These are phyloP conservation scores for Eimeria brunetti DNA, from an alignment of 169 alveolate species.

Conservation along the genomic window DNA sequence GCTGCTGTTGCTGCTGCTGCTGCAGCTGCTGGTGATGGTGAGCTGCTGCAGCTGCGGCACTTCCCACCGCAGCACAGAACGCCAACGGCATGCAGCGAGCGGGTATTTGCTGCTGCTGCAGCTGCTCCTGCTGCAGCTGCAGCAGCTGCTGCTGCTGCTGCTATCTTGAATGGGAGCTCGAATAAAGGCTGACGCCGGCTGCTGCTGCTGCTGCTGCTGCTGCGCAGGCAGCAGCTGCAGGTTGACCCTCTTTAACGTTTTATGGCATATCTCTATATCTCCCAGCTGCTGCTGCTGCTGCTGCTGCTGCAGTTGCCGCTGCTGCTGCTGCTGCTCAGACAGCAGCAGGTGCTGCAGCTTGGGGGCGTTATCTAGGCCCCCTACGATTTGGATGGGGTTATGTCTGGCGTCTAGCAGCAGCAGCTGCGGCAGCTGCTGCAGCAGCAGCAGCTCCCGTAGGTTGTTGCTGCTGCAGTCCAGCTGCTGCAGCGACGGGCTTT, in stretches of 20 bases:
- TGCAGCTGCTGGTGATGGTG: background rate
- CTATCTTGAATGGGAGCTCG: background rate
- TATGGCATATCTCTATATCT: background rate
- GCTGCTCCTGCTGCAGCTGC: slow-evolving; percentile 24
- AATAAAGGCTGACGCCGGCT: too few species aligned
- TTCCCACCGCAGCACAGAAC: background rate
- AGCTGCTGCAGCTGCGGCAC: background rate
- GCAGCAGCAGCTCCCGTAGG: slow-evolving; percentile 31
- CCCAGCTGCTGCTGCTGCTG: background rate
- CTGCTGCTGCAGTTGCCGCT: background rate
- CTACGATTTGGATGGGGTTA: slow-evolving; percentile 2
- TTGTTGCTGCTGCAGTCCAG: background rate
- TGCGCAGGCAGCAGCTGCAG: background rate
- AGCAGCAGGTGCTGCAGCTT: slow-evolving; percentile 48
- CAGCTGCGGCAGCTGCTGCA: slow-evolving; percentile 53
- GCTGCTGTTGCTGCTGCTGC: slow-evolving; percentile 27
- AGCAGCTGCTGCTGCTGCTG: background rate
- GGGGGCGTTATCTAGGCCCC: slow-evolving; percentile 4
- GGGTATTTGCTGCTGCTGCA: slow-evolving; percentile 17
- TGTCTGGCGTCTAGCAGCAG: slow-evolving; percentile 20
- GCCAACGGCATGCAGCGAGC: background rate
- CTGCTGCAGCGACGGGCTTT: slow-evolving; percentile 9
- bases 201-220: slow-evolving; percentile 62
- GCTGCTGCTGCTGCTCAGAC: slow-evolving; percentile 7
- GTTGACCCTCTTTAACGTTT: background rate